Evolutionary conservation across 2,329 filamentous ascomycete species (phyloP).

Genomic region (Apiospora arundinis): DNA sequence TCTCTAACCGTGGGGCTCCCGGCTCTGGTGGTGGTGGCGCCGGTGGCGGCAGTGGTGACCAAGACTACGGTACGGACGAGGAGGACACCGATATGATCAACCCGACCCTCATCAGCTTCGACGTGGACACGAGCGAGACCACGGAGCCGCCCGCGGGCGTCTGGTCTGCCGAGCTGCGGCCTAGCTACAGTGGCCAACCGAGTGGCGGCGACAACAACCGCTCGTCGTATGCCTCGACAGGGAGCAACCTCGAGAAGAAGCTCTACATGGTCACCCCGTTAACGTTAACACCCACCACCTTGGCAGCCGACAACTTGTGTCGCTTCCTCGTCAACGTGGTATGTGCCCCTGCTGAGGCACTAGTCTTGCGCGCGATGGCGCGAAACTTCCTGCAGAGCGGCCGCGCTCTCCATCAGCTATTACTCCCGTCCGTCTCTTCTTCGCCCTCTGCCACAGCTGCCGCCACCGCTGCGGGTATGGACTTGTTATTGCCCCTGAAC

Average conservation of each 20-base stretch:
- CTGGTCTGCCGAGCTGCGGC: slow-evolving; percentile 65
- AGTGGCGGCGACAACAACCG: slow-evolving; percentile 31
- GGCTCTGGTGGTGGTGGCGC: slow-evolving; percentile 60
- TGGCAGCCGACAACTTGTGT: slow-evolving; percentile 56
- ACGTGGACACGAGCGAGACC: slow-evolving; percentile 63
- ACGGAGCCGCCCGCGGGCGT: slow-evolving; percentile 57
- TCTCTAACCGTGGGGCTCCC: slow-evolving; percentile 46
- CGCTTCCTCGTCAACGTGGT: slow-evolving; percentile 50
- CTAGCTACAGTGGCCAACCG: slow-evolving; percentile 46
- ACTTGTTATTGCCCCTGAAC: slow-evolving; percentile 39
- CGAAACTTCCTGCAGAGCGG: slow-evolving; percentile 44
- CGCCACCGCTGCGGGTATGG: slow-evolving; percentile 36
- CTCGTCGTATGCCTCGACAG: not conserved
- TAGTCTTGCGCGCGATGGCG: slow-evolving; percentile 52
- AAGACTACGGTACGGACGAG: slow-evolving; percentile 62
- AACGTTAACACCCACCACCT: slow-evolving; percentile 54
- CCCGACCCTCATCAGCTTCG: slow-evolving; percentile 65
- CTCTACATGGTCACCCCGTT: slow-evolving; percentile 55
- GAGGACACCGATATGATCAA: slow-evolving; percentile 62
- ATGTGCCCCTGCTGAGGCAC: slow-evolving; percentile 54
- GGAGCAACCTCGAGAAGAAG: not conserved
- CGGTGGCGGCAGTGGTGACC: slow-evolving; percentile 34
- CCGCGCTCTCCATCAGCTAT: slow-evolving; percentile 21
- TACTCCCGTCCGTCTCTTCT: too few relatives aligned
- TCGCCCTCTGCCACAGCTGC: not conserved